Base-by-base conservation (phyloP, 139 green algal genomes). In the Closterium sp. region DNA sequence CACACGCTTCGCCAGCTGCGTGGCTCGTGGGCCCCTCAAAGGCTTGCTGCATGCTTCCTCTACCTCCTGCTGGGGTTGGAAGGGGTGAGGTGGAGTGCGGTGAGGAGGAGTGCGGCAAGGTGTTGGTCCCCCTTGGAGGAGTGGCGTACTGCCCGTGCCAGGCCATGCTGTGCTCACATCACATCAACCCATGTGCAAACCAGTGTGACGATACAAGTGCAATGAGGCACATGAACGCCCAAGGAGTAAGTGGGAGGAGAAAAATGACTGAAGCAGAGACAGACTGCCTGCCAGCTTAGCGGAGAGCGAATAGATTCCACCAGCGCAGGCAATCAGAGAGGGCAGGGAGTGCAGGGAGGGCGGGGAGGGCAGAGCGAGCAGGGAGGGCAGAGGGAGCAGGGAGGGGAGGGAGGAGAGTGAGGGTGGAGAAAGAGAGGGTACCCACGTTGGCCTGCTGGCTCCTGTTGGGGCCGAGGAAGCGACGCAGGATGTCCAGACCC, bases 1-100 rank as follows among this genome's bases (percentile, higher is more conserved):
- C 87, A 99, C 98, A n/a, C 98, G 96, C 94, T 98, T 98, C 32
- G 97, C 97, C 85, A 99, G 96, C 11, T 38, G 24, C 7, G 90
- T 32, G 0, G 91, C 89, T 11, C 50, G 70, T 5, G 87, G 45
- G 21, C 87, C 42, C 10, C n/a, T 13, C 27, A 30, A n/a, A 7
- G 87, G 27, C 27, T 31, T 87, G n/a, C 84, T 30, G 28, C 84
- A 32, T 13, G 84, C 84, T 5, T 22, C 84, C 84, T 87, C 84
- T 7, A 87, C 28, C 17, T 30, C 84, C 84, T 87, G 84, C 10
- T 73, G 50, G 50, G 10, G 17, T 24, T 21, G 50, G 50, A 10
- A 73, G 50, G 50, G 50, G 17, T 73, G 50, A 3, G 50, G 2
- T 73, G 50, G 50, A 3, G 17, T 73, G 50, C 13, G 50, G 17